Evolutionary conservation across 2,329 filamentous ascomycete genomes (phyloP), one percentile per base, ranked within the genome.

Genomic region (Cordyceps farinosa): DNA sequence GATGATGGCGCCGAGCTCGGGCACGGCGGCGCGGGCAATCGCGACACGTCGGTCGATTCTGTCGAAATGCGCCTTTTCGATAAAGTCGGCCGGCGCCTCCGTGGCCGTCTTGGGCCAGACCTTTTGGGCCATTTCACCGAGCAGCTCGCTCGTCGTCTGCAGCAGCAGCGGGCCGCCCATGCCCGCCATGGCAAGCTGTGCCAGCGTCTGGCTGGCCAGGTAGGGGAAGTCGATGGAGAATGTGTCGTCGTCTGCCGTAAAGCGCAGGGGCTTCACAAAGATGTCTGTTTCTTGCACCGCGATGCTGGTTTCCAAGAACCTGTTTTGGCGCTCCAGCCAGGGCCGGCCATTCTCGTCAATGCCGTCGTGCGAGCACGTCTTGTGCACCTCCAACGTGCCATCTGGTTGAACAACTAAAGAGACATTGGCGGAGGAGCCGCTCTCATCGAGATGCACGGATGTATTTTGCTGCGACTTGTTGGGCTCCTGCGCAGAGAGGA

Each of bases 161-260:
- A 69, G 64, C 67, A 71, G 66, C 69, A 70, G 68, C 64, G 65
- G 63, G 64, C 54, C 66, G 54, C 66, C 68, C 68, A 70, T 66
- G 68, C 65, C 69, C 62, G 70, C 70, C 70, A 72, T 70, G 64
- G 65, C 52, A 3, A 62, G 52, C 45, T 62, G 52, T 22, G 52
- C 60, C 22, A 62, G 51, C 9, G 60, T 56, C 5, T 62, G 60
- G 44, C 60, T 62, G 9, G 60, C 40, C 17, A 62, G 34, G 34
- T 62, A 62, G 27, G 60, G 60, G 34, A 62, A 62, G 29, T 62
- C 52, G 34, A 62, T 55, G 34, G 60, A 56, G 29, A 62, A 55
- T 7, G 44, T 36, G 3, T 56, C 52, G 5, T 34, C 60, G 5
- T 13, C 44, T 10, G 51, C 60, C 1, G 52, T 62, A 13, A 40